These are phyloP conservation scores for Suillus americanus DNA, from an alignment of 768 basidiomycete species.

Conservation along the genomic window DNA sequence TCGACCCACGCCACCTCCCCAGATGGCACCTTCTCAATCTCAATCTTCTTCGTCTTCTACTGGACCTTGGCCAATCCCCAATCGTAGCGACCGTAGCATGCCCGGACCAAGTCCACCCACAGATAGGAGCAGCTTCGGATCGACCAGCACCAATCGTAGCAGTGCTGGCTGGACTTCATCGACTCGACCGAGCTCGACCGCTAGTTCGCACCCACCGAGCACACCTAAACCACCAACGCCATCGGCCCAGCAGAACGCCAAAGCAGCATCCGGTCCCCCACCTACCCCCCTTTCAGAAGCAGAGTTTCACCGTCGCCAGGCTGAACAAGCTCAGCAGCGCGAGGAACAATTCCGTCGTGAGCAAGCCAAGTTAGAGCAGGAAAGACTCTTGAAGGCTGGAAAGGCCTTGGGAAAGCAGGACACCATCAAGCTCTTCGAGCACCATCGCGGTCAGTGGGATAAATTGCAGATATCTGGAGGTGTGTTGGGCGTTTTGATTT, in stretches of 20 bases:
- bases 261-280: slow-evolving; percentile 21
- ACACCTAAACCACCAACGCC: slow-evolving; percentile 28
- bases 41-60: slow-evolving; percentile 27
- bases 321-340: slow-evolving; percentile 61
- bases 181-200: slow-evolving; percentile 27
- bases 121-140: slow-evolving; percentile 31
- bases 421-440: slow-evolving; percentile 52
- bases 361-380: slow-evolving; percentile 57
- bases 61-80: slow-evolving; percentile 32
- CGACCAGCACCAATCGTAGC: slow-evolving; percentile 27
- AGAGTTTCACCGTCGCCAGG: slow-evolving; percentile 64
- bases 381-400: slow-evolving; percentile 41
- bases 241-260: slow-evolving; percentile 20
- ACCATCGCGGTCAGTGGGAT: slow-evolving; percentile 64
- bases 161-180: slow-evolving; percentile 31
- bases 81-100: slow-evolving; percentile 32
- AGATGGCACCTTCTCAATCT: slow-evolving; percentile 18
- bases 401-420: slow-evolving; percentile 58
- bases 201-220: slow-evolving; percentile 23
- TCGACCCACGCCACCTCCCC: slow-evolving; percentile 22
- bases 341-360: slow-evolving; percentile 69
- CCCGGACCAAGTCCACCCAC: slow-evolving; percentile 30
- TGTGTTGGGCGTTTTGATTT: slow-evolving; percentile 42
- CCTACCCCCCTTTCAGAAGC: slow-evolving; percentile 39
- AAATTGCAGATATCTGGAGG: slow-evolving; percentile 31